Conservation (phyloP, 2,329 filamentous ascomycete species). For the Cercospora sp. region DNA sequence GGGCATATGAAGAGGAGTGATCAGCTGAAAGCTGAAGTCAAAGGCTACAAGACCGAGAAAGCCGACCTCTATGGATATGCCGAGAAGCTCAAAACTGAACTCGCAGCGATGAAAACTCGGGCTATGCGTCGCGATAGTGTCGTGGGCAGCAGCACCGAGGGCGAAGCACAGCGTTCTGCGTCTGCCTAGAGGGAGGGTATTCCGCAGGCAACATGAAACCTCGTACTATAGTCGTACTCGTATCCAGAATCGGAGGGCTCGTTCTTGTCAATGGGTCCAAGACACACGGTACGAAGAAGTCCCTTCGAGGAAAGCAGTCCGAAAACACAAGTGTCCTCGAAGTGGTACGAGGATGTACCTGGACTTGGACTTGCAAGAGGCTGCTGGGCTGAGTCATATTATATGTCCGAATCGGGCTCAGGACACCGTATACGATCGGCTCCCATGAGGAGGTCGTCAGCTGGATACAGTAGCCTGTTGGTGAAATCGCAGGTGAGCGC, state of each 20-base stretch:
- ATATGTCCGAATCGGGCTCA: neutral
- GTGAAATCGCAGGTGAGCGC: constrained; percentile 59
- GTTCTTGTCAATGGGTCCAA: neutral
- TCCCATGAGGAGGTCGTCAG: neutral
- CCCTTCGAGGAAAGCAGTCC: neutral
- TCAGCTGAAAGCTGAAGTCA: neutral
- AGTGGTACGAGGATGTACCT: neutral
- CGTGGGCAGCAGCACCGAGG: constrained; percentile 1
- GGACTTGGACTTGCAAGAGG: neutral
- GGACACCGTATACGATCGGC: neutral
- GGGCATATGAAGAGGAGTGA: neutral
- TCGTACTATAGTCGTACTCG: neutral
- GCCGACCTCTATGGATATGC: neutral
- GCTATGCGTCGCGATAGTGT: constrained; percentile 11
- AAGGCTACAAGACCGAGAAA: neutral
- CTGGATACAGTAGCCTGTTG: neutral
- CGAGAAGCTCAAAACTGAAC: neutral
- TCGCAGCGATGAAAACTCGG: neutral
- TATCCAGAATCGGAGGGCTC: neutral
- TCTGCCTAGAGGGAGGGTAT: neutral
- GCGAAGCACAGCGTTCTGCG: neutral
- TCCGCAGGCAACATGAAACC: neutral
- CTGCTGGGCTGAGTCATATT: neutral
- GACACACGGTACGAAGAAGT: neutral
- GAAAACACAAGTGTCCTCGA: neutral